These are phyloP conservation scores for Plasmopara muralis DNA, from an alignment of 352 stramenopile species.

Conservation along the genomic window DNA sequence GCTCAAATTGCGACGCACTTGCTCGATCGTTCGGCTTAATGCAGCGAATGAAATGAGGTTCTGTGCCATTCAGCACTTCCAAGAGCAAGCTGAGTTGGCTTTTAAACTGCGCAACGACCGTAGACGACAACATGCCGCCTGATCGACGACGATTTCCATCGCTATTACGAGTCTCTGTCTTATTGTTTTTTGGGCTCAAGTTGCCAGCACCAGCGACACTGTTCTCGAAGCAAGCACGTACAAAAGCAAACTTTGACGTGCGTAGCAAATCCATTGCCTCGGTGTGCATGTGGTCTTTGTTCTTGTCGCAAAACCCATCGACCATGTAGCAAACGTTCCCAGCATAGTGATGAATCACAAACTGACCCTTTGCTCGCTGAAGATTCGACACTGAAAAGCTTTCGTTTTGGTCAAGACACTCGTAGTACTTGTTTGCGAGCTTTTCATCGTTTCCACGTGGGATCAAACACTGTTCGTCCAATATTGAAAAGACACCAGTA, in stretches of 20 bases:
- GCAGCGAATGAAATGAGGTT: constrained; percentile 90
- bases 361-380: constrained; percentile 73
- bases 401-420: constrained; percentile 50
- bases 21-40: constrained; percentile 84
- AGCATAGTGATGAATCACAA: constrained; percentile 85
- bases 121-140: constrained; percentile 72
- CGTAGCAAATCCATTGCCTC: constrained; percentile 69
- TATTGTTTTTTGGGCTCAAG: constrained; percentile 17
- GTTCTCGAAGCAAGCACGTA: constrained; percentile 63
- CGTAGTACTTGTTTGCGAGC: constrained; percentile 80
- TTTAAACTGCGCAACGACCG: constrained; percentile 90
- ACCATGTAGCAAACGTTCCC: constrained; percentile 78
- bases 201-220: constrained; percentile 9
- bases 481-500: constrained; percentile 71
- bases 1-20: constrained; percentile 55
- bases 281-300: constrained; percentile 85
- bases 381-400: constrained; percentile 67
- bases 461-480: constrained; percentile 85
- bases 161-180: constrained; percentile 25
- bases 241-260: constrained; percentile 56
- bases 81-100: constrained; percentile 90
- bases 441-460: constrained; percentile 77
- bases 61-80: constrained; percentile 90
- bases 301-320: constrained; percentile 83
- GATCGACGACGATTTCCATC: constrained; percentile 48